phyloP scores from a whole-genome alignment of 2,329 filamentous ascomycete species.

The Chrysosphaeria jannelii region DNA sequence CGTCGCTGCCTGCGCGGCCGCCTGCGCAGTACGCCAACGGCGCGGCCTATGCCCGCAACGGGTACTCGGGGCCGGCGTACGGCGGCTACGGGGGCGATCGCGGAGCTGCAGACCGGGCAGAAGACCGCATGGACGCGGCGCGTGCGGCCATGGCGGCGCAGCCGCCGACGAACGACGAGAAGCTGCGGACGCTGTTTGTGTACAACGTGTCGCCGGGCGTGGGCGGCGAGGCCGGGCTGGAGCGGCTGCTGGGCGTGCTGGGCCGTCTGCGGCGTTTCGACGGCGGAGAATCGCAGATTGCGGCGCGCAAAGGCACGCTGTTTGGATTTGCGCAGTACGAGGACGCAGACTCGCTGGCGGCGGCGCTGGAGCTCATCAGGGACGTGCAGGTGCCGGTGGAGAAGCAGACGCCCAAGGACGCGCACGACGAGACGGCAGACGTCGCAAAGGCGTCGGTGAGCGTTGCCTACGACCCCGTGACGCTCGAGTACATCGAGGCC shows the following conservation, averaged over 20 bases:
- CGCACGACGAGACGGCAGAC: constrained; percentile 16
- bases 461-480: constrained; percentile 54
- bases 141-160: constrained; percentile 34
- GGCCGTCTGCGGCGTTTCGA: constrained; percentile 69
- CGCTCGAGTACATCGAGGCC: constrained; percentile 59
- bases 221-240: constrained; percentile 47
- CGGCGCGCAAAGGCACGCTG: constrained; percentile 49
- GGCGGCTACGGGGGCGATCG: background rate
- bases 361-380: constrained; percentile 57
- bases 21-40: no score
- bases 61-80: background rate
- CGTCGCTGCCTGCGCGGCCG: background rate
- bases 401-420: constrained; percentile 26
- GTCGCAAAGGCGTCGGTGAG: constrained; percentile 42
- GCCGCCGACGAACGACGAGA: constrained; percentile 71
- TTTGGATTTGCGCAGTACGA: constrained; percentile 96
- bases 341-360: constrained; percentile 61
- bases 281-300: constrained; percentile 25
- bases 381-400: constrained; percentile 58
- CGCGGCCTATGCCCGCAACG: background rate
- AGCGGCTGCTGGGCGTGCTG: constrained; percentile 46
- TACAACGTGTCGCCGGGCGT: constrained; percentile 57
- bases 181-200: constrained; percentile 71
- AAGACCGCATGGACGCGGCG: constrained; percentile 29
- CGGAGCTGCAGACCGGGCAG: constrained; percentile 6